Percentiles rank a stretch among this genome's conserved stretches.
These are phyloP conservation scores for Zygoascus biomembranicola DNA, from an alignment of 805 yeast genomes.

Conservation along the genomic window DNA sequence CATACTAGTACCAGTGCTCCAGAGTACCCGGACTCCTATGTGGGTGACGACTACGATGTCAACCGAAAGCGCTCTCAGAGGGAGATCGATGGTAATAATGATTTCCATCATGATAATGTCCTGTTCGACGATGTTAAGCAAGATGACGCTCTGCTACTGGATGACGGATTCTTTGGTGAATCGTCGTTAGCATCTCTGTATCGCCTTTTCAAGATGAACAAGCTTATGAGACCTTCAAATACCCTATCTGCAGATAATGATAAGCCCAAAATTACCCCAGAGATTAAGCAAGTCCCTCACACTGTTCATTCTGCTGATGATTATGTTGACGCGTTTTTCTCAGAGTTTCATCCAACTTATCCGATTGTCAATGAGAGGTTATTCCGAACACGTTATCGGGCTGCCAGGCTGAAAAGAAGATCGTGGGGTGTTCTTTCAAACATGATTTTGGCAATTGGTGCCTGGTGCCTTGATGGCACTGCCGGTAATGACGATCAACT, in stretches of 20 bases:
- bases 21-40: background rate
- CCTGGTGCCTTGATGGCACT: conserved; percentile 57
- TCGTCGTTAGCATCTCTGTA: background rate
- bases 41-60: too few species aligned
- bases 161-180: background rate
- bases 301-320: conserved; percentile 22
- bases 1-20: background rate
- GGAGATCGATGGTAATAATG: background rate
- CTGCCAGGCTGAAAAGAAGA: conserved; percentile 35
- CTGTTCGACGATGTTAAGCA: background rate
- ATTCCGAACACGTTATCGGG: conserved; percentile 39
- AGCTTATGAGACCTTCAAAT: background rate
- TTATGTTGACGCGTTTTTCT: conserved; percentile 44
- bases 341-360: conserved; percentile 50
- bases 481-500: conserved; percentile 41
- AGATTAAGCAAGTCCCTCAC: background rate
- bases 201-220: background rate
- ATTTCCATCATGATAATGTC: background rate
- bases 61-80: too few species aligned
- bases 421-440: conserved; percentile 49
- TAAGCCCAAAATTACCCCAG: background rate
- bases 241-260: background rate
- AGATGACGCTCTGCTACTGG: background rate
- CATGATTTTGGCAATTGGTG: conserved; percentile 56
- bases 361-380: conserved; percentile 53